Base-by-base conservation (phyloP, 2,329 filamentous ascomycete genomes). In the Aspergillus calidoustus region DNA sequence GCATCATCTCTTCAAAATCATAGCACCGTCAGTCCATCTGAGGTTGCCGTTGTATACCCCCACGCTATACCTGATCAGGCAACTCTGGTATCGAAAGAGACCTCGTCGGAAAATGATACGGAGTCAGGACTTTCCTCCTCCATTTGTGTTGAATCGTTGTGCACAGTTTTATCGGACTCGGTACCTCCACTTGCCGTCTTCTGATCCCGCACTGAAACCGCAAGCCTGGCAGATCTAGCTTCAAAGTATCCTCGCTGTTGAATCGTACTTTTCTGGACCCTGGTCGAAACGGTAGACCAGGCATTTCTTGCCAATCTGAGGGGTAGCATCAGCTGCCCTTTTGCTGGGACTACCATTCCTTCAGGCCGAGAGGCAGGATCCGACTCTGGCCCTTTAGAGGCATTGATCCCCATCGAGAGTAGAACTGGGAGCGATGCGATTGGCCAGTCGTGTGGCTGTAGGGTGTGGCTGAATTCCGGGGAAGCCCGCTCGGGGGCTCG, bases 21-120 rank as follows among this genome's bases (percentile, higher is more conserved):
- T 15, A 23, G 11, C 25, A 22, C 54, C 5, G 43, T 22, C 17
- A 22, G 54, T 31, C 25, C 7, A 48, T 7, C 23, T 49, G 47
- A 49, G 19, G 19, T 49, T 49, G 44, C 49, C 13, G 48, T 30
- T 46, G 7, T 50, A 25, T 48, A 64, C 68, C 69, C 69, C 69
- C 69, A 71, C 69, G 64, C 69, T 71, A 71, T 47, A 43, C 62
- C 56, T 1, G 6, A 57, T 60, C 19, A 48, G 22, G 59, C 25
- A 57, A 54, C 41, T 48, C 23, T 52, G 34, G 52, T 22, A 60
- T 55, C 47, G 48, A 51, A 41, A 46, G 47, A 52, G 34, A 55
- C 52, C 7, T 43, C 22, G 28, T 61, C 51, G 22, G 30, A 59
- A 59, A 41, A 23, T 22, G n/a, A 47, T 17, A 44, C 19, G 46